Evolutionary conservation across 2,329 filamentous ascomycete genomes (phyloP), one percentile per base, ranked within the genome.

Genomic region (Nemania abortiva): DNA sequence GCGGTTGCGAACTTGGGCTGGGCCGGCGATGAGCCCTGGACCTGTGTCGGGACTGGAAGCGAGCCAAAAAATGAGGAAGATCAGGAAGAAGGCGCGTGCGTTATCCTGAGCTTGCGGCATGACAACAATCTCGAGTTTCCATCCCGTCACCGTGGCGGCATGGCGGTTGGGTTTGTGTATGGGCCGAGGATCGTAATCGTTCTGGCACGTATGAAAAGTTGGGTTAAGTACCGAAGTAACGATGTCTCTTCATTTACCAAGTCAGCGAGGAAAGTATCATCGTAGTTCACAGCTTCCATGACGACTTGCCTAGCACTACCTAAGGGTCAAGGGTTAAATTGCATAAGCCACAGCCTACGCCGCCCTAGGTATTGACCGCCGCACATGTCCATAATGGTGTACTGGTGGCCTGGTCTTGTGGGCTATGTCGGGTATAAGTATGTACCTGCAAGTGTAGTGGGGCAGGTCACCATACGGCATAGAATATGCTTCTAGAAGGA

Each of bases 51-150:
- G 81, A 45, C 80, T 81, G 22, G 82, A 77, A 69, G 82, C 78
- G 57, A 85, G 73, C 83, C 83, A 85, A 74, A 85, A 78, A 61
- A 84, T 73, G 45, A 84, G 71, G 72, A 84, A 74, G 73, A 85
- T 77, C 60, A 85, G 73, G 80, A 84, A 78, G 74, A 86, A 70
- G 70, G 82, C 73, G 70, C 81, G 81, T 55, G 76, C 80, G 76
- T 80, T 86, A 75, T 85, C 84, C 74, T 84, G 84, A 63, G 81
- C 78, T 68, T 79, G 82, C 73, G 85, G 80, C 84, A 87, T 87
- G 78, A 77, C 81, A 77, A 68, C 81, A 77, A 68, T 71, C 66
- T 60, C 49, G 42, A 74, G 57, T 74, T 74, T 70, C 74, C 76
- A 77, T 77, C 63, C 68, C 73, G 72, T 70, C 66, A 68, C 62